Evolutionary conservation across 2,329 filamentous ascomycete genomes (phyloP), one percentile per base, ranked within the genome.

Genomic region (Arthroderma sp.): DNA sequence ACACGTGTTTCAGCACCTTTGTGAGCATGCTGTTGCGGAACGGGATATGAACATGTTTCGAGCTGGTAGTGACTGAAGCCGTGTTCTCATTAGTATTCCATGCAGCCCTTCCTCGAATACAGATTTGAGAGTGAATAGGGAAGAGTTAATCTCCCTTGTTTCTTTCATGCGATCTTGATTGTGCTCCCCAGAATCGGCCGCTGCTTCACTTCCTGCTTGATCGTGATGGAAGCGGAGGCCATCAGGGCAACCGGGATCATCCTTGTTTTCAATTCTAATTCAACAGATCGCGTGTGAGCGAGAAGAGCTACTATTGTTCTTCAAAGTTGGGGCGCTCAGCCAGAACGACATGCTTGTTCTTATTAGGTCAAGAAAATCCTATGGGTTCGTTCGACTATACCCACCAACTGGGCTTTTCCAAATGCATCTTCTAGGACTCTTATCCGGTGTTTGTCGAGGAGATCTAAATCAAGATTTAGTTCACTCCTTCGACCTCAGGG

Each of bases 1-100:
- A 51, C 47, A 51, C 47, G 17, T 51, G 47, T 51, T 51, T 51
- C 47, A 51, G 28, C n/a, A 51, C 47, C 47, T 35, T 51, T 5
- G 47, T 51, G 47, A 51, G 47, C 25, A 25, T 51, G 6, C 11
- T 51, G 25, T 33, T 51, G n/a, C 47, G 47, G n/a, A 17, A 51
- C n/a, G 47, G 47, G n/a, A 51, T 51, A 51, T 51, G 47, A 1
- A 51, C 47, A 51, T 51, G 47, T 33, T 51, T 51, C 15, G 47
- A 35, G 47, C 47, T 51, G 33, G 47, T 38, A 11, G 4, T 19
- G 47, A 23, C 25, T n/a, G 47, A 51, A 51, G 28, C 25, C 28
- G 47, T 51, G 19, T 51, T 51, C 47, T 51, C 47, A 4, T 51
- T 31, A 17, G 33, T 51, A 25, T 51, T 51, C 47, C 47, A 51